phyloP scores from a whole-genome alignment of 345 rosid species.

The Cardiospermum halicacabum region DNA sequence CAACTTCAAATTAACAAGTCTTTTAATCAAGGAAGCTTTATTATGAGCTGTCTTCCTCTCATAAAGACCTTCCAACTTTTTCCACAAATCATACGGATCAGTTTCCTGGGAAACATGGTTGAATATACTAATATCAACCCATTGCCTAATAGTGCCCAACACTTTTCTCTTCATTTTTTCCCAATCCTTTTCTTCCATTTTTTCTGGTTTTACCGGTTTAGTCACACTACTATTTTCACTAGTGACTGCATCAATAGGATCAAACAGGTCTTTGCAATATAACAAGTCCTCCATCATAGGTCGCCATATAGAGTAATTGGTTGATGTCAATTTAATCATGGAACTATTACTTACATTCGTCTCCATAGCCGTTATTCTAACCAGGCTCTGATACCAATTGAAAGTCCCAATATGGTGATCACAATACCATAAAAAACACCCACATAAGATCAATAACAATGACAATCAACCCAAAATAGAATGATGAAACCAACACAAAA shows the following conservation, averaged over 20 bases:
- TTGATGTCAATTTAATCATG: background rate
- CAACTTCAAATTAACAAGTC: background rate
- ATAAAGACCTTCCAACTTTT: background rate
- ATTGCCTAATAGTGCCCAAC: background rate
- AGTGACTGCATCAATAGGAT: background rate
- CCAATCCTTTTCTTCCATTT: background rate
- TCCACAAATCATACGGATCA: background rate
- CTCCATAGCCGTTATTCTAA: too few species aligned
- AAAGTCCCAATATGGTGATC: too few species aligned
- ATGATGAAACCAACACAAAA: too few species aligned
- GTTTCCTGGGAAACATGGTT: background rate
- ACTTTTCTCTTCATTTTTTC: background rate
- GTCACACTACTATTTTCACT: background rate
- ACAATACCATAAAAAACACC: too few species aligned
- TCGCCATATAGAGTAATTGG: conserved; percentile 6
- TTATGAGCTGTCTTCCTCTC: too few species aligned
- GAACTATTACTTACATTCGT: background rate
- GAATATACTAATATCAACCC: background rate
- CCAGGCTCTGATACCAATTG: too few species aligned
- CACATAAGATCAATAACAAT: too few species aligned
- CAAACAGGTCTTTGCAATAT: background rate
- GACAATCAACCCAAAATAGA: too few species aligned
- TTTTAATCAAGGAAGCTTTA: background rate
- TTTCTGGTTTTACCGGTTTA: background rate
- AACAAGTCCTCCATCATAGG: background rate